phyloP scores from a whole-genome alignment of 176 grass and related monocot genomes.

The Bromus sterilis region DNA sequence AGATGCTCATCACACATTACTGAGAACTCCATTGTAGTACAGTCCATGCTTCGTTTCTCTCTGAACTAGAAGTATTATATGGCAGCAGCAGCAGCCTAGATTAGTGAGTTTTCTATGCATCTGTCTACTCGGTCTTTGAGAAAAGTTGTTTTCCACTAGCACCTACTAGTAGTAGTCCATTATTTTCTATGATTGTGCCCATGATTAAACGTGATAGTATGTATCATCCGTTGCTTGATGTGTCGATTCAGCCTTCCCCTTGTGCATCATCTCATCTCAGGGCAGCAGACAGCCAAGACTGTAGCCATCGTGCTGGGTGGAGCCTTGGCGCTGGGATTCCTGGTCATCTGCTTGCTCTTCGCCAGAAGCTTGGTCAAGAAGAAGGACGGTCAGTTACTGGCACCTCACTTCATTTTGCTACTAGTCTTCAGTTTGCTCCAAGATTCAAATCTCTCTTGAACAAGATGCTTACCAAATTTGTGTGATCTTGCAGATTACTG shows the following conservation, averaged over 20 bases:
- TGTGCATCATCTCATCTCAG: constrained; percentile 22
- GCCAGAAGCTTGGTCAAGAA: constrained; percentile 72
- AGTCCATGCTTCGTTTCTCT: constrained; percentile 9
- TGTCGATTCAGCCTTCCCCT: constrained; percentile 6
- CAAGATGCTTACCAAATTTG: background rate
- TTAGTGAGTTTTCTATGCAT: constrained; percentile 33
- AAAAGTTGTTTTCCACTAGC: constrained; percentile 16
- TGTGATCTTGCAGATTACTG: constrained; percentile 68
- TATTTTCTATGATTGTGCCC: constrained; percentile 16
- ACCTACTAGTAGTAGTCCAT: background rate
- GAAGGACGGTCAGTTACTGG: constrained; percentile 67
- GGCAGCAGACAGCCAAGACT: constrained; percentile 82
- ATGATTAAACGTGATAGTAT: constrained; percentile 23
- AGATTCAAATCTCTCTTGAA: background rate
- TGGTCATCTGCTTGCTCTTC: constrained; percentile 98
- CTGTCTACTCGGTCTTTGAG: constrained; percentile 24
- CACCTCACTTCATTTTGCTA: background rate
- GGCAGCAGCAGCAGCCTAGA: background rate
- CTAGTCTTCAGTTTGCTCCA: background rate
- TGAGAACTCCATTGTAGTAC: background rate
- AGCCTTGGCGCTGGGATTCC: constrained; percentile 73
- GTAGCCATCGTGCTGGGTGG: constrained; percentile 96
- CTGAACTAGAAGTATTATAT: background rate
- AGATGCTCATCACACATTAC: background rate
- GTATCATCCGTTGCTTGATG: constrained; percentile 20